These are phyloP conservation scores for Diplodia corticola DNA, from an alignment of 2,329 filamentous ascomycete genomes.

Conservation along the genomic window DNA sequence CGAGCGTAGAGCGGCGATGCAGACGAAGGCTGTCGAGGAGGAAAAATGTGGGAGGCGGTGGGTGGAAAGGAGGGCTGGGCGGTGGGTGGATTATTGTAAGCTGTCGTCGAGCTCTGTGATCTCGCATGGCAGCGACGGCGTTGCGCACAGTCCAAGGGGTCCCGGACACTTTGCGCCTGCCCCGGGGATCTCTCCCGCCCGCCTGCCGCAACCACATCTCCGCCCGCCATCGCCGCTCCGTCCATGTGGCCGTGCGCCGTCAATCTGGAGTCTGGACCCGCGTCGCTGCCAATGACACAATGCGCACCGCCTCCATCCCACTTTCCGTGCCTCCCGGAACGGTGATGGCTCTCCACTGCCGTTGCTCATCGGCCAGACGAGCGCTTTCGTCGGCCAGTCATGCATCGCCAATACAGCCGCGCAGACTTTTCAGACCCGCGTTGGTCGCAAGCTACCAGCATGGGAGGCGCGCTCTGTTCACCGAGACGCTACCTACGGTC, in stretches of 20 bases:
- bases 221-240: background rate
- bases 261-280: too few species aligned
- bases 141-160: slow-evolving; percentile 20
- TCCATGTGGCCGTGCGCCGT: background rate
- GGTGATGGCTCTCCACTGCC: background rate
- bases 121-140: slow-evolving; percentile 6
- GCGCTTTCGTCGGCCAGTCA: background rate
- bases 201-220: background rate
- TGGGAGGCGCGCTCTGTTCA: slow-evolving; percentile 25
- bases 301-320: background rate
- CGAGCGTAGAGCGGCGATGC: background rate
- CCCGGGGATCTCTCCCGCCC: slow-evolving; percentile 8
- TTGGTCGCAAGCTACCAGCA: background rate
- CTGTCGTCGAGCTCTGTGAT: slow-evolving; percentile 19
- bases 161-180: background rate
- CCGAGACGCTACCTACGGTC: slow-evolving; percentile 42
- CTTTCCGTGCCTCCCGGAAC: background rate
- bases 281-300: slow-evolving; percentile 1
- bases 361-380: background rate
- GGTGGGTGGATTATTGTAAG: slow-evolving; percentile 2
- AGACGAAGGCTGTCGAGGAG: background rate
- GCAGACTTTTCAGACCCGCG: background rate
- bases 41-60: too few species aligned
- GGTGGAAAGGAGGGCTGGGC: background rate
- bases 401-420: background rate